Percentiles rank a stretch among this genome's conserved stretches.
These are phyloP conservation scores for Allium cepa DNA, from an alignment of 106 monocot species.

Conservation along the genomic window DNA sequence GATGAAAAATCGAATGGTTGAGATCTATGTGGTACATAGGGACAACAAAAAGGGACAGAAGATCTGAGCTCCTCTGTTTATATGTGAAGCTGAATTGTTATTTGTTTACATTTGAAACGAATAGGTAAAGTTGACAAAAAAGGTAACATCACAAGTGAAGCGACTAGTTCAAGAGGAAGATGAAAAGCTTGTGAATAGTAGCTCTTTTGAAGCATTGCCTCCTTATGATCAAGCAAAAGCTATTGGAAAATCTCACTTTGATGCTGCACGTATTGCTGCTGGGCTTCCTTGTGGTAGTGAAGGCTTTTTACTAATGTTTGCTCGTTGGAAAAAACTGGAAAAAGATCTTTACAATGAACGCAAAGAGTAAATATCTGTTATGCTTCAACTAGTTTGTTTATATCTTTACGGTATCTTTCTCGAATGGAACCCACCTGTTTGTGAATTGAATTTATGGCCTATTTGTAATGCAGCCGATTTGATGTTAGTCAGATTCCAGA, in stretches of 20 bases:
- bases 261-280: slow-evolving; percentile 93
- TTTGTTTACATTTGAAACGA: background rate
- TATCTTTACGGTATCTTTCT: too few species aligned
- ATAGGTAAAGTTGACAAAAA: slow-evolving; percentile 73
- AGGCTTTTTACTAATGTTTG: slow-evolving; percentile 95
- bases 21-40: too few species aligned
- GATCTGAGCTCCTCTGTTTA: too few species aligned
- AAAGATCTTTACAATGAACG: slow-evolving; percentile 93
- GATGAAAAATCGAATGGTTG: too few species aligned
- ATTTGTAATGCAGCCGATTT: slow-evolving; percentile 73
- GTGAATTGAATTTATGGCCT: background rate
- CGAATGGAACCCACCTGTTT: background rate
- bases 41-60: too few species aligned
- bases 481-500: slow-evolving; percentile 98
- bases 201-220: slow-evolving; percentile 50
- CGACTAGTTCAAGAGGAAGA: slow-evolving; percentile 82
- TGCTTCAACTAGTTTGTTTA: background rate
- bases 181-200: slow-evolving; percentile 66
- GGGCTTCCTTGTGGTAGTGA: slow-evolving; percentile 98
- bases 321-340: slow-evolving; percentile 98
- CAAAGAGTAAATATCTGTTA: slow-evolving; percentile 54
- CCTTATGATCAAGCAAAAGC: slow-evolving; percentile 93
- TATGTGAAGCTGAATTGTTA: too few species aligned
- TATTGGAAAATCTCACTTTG: slow-evolving; percentile 82
- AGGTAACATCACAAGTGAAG: slow-evolving; percentile 91